Evolutionary conservation across 257 asterid genomes (phyloP), one percentile per base, ranked within the genome.

Genomic region (Cruciata laevipes): DNA sequence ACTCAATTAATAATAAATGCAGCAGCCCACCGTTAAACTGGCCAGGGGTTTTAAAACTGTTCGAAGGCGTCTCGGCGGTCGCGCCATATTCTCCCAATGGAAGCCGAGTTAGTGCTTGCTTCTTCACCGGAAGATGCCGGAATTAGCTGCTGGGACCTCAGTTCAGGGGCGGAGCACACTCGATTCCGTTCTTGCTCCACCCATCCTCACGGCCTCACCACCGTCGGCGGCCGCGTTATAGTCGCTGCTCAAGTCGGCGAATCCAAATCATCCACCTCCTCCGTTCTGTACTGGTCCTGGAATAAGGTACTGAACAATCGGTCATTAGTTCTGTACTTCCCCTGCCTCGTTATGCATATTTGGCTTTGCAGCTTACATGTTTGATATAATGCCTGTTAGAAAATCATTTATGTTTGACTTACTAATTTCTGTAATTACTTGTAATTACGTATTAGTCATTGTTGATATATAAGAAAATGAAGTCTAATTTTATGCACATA

Each of bases 81-180:
- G 70, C 65, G 70, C 70, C 70, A 51, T 25, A 32, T 35, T 35
- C 51, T n/a, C 55, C 7, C 33, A 56, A 83, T 81, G 94, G 96
- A 86, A 23, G 52, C 81, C 16, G 89, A 93, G 71, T 27, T 90
- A 53, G 81, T 93, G 65, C 73, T 93, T 24, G 99, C 92, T 64
- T 90, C 99, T 0, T 93, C 97, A 58, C 91, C 97, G 10, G 79
- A 86, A 0, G 96, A 93, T 74, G 87, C 83, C 69, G 99, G 96
- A 65, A 79, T 93, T 70, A 83, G 96, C 71, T 88, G 96, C 72
- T 90, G 96, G 97, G 94, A 93, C 83, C 86, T 90, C 63, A 89
- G 70, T 55, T 75, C 92, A 9, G 99, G 97, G 4, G 77, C 84
- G 47, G 95, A 93, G 81, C 73, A 74, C 69, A 82, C 78, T 81